phyloP scores from a whole-genome alignment of 352 stramenopile genomes.

The Thalassiosira delicatula region DNA sequence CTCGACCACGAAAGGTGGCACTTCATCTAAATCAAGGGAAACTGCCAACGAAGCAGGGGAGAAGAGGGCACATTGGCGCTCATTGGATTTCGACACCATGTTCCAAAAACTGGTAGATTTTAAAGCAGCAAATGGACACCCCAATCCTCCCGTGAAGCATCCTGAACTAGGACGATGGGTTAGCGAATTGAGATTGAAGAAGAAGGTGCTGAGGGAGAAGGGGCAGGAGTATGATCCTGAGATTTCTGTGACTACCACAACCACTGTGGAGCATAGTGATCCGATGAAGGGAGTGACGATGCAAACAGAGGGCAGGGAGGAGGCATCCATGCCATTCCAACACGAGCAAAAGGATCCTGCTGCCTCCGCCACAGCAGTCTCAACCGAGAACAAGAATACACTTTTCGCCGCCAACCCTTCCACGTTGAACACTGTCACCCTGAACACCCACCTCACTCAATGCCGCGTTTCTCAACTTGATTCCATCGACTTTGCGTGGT shows the following conservation, averaged over 20 bases:
- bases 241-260: no score
- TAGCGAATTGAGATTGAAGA: constrained; percentile 32
- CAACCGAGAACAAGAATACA: no score
- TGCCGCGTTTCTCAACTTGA: constrained; percentile 64
- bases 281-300: no score
- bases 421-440: constrained; percentile 12
- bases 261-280: no score
- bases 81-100: constrained; percentile 55
- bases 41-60: no score
- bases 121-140: constrained; percentile 57
- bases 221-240: background rate
- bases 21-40: no score
- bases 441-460: constrained; percentile 37
- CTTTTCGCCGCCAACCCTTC: constrained; percentile 39
- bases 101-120: constrained; percentile 63
- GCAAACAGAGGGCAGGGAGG: no score
- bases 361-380: background rate
- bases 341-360: no score
- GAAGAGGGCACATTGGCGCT: constrained; percentile 7
- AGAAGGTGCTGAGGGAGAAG: constrained; percentile 23
- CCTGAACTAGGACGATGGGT: constrained; percentile 63
- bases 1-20: no score
- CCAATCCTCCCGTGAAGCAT: constrained; percentile 65
- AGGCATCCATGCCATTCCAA: no score
- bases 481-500: constrained; percentile 70